A percentile compares a stretch with the other conserved stretches of the same genome.
These are phyloP conservation scores for Polymyxa betae DNA, from an alignment of 208 protist species.

Conservation along the genomic window DNA sequence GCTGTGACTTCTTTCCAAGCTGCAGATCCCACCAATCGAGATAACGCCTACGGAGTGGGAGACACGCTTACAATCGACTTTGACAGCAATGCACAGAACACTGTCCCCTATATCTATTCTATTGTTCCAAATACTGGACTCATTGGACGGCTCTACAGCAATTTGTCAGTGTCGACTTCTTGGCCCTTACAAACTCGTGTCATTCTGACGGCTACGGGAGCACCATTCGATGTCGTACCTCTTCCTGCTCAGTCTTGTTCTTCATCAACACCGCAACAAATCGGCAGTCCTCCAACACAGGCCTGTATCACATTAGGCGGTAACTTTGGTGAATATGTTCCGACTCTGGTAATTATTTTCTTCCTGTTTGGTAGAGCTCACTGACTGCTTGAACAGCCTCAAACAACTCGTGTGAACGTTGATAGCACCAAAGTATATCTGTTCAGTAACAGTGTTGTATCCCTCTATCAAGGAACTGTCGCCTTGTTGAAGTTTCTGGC, in stretches of 20 bases:
- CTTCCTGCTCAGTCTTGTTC: background rate
- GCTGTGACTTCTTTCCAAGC: background rate
- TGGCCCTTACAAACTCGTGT: background rate
- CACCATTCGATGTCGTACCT: background rate
- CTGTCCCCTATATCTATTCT: background rate
- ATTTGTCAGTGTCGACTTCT: background rate
- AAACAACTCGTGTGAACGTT: background rate
- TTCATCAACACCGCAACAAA: background rate
- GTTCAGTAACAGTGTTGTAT: background rate
- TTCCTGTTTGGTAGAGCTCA: background rate
- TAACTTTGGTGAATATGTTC: conserved; percentile 7
- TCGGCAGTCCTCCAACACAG: background rate
- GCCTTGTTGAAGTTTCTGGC: conserved; percentile 17
- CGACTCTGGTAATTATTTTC: background rate
- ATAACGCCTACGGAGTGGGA: background rate
- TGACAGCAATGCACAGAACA: background rate
- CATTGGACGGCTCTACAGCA: background rate
- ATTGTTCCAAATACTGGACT: background rate
- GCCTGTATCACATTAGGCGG: background rate
- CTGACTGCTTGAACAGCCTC: background rate
- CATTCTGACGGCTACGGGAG: background rate
- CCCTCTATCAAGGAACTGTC: background rate
- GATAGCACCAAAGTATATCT: background rate
- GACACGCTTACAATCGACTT: conserved; percentile 30
- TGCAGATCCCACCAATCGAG: background rate